phyloP scores from a whole-genome alignment of 2,329 filamentous ascomycete species.

The Cladosporium cucumerinum region DNA sequence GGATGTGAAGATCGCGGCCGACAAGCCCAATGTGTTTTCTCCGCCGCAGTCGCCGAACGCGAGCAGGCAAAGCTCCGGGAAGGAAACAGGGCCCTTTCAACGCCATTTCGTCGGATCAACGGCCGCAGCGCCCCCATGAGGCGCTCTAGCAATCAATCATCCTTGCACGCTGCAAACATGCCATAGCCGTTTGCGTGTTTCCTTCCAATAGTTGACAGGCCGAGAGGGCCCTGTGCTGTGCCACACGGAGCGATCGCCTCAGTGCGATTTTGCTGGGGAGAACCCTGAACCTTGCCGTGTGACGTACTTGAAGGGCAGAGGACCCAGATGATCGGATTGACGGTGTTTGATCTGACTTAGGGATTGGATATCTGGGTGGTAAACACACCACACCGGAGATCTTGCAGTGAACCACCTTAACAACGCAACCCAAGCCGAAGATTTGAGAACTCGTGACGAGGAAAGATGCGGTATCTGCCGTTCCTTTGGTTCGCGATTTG shows the following conservation, averaged over 20 bases:
- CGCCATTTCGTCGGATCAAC: background rate
- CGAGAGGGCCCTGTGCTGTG: constrained; percentile 3
- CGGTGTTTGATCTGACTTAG: background rate
- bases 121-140: background rate
- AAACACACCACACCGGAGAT: background rate
- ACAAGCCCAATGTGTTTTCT: background rate
- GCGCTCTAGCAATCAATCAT: background rate
- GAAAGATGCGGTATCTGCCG: background rate
- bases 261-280: background rate
- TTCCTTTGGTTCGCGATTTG: background rate
- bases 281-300: background rate
- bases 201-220: constrained; percentile 3
- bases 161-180: background rate
- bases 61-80: background rate
- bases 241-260: background rate
- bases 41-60: background rate
- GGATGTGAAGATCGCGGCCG: background rate
- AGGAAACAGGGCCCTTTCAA: background rate
- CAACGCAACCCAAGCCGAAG: background rate
- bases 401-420: background rate
- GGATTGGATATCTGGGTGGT: background rate
- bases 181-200: background rate
- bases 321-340: background rate
- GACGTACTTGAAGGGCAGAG: background rate
- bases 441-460: background rate